Evolutionary conservation across 2,329 filamentous ascomycete species (phyloP).

Genomic region (Trichoderma koningii): DNA sequence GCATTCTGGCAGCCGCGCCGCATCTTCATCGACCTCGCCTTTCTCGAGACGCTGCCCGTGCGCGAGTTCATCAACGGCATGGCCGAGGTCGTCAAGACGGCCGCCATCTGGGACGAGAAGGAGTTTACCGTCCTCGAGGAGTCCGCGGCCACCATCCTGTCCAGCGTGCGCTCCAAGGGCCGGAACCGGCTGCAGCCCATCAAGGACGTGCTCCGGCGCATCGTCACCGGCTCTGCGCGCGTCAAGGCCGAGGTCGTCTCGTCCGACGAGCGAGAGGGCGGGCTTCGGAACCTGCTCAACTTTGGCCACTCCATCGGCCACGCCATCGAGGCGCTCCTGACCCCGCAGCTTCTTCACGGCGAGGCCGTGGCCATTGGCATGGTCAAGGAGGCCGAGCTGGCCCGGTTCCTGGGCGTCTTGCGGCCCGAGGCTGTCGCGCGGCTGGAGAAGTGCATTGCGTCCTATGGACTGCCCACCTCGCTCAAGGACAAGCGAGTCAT

Average conservation of each 20-base stretch:
- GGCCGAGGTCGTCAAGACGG: slow-evolving; percentile 97
- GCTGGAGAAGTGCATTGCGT: slow-evolving; percentile 89
- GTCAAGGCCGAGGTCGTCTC: slow-evolving; percentile 96
- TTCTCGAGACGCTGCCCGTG: slow-evolving; percentile 85
- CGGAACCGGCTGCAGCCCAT: slow-evolving; percentile 69
- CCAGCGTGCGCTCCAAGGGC: slow-evolving; percentile 41
- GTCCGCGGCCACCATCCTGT: slow-evolving; percentile 74
- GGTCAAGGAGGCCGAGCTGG: slow-evolving; percentile 95
- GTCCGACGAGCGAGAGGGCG: slow-evolving; percentile 89
- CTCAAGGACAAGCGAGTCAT: slow-evolving; percentile 80
- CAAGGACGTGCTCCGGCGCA: slow-evolving; percentile 67
- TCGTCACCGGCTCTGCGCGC: slow-evolving; percentile 86
- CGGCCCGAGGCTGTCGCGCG: slow-evolving; percentile 85
- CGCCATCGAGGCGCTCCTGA: slow-evolving; percentile 91
- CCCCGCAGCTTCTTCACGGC: slow-evolving; percentile 91
- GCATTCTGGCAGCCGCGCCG: slow-evolving; percentile 95
- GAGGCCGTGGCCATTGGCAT: slow-evolving; percentile 97
- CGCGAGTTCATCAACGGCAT: slow-evolving; percentile 98
- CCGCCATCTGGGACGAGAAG: slow-evolving; percentile 88
- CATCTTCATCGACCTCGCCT: slow-evolving; percentile 91
- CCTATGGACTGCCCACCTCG: slow-evolving; percentile 86
- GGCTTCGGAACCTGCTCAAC: slow-evolving; percentile 90
- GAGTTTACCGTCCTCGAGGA: slow-evolving; percentile 85
- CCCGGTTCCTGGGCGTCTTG: slow-evolving; percentile 82
- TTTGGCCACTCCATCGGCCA: slow-evolving; percentile 98